These are phyloP conservation scores for Hymenochaete sp. DNA, from an alignment of 1,284 basidiomycete genomes.

Conservation along the genomic window DNA sequence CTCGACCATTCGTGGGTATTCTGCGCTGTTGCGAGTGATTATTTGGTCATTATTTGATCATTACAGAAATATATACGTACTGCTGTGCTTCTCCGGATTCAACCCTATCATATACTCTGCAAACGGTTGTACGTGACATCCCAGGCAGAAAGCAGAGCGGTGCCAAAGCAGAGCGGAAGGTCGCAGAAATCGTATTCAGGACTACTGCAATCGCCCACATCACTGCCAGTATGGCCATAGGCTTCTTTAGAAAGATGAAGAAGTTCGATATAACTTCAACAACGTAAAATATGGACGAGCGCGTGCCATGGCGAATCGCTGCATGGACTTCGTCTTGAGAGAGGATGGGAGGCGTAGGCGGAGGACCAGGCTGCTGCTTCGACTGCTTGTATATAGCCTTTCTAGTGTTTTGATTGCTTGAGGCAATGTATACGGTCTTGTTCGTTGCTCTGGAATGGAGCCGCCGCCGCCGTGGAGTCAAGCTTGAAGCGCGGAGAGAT, in stretches of 20 bases:
- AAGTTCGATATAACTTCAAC: slow-evolving; percentile 11
- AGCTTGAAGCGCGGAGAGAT: background rate
- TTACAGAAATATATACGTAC: slow-evolving; percentile 7
- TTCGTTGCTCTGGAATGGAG: background rate
- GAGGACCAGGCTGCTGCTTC: background rate
- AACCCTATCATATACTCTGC: slow-evolving; percentile 23
- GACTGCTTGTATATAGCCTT: too few relatives aligned
- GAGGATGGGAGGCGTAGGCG: slow-evolving; percentile 1
- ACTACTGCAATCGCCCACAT: slow-evolving; percentile 41
- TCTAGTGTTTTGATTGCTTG: slow-evolving; percentile 1
- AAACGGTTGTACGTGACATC: slow-evolving; percentile 41
- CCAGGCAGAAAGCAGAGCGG: slow-evolving; percentile 56
- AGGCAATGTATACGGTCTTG: slow-evolving; percentile 13
- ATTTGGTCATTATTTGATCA: background rate
- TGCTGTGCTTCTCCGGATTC: slow-evolving; percentile 11
- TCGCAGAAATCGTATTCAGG: slow-evolving; percentile 31
- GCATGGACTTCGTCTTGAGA: slow-evolving; percentile 14
- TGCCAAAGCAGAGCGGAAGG: slow-evolving; percentile 37
- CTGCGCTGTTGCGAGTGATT: slow-evolving; percentile 33
- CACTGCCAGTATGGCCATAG: slow-evolving; percentile 46
- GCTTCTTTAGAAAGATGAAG: slow-evolving; percentile 42
- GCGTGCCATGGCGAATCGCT: slow-evolving; percentile 10
- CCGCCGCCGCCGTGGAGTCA: slow-evolving; percentile 5
- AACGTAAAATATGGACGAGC: slow-evolving; percentile 10
- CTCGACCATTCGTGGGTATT: slow-evolving; percentile 51